These are phyloP conservation scores for Sonneratia caseolaris DNA, from an alignment of 345 rosid species.

Conservation along the genomic window DNA sequence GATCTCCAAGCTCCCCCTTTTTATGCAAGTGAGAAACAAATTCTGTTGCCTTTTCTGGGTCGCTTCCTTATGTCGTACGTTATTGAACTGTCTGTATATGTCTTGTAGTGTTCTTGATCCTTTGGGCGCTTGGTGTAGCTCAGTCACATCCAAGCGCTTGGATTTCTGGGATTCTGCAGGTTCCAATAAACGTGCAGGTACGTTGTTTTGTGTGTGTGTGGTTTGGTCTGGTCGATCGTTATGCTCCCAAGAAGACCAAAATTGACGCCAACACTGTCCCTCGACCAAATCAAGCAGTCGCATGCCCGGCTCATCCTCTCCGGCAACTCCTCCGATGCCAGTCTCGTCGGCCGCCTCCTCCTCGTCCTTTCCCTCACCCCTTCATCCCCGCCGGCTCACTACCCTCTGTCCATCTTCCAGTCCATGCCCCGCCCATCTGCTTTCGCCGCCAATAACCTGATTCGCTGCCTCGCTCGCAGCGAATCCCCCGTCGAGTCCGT, in stretches of 20 bases:
- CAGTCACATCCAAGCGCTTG: too few relatives aligned
- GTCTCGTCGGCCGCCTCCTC: slow-evolving; percentile 16
- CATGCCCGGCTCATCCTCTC: slow-evolving; percentile 21
- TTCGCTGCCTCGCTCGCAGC: slow-evolving; percentile 17
- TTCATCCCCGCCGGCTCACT: slow-evolving; percentile 7
- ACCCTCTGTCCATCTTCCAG: slow-evolving; percentile 10
- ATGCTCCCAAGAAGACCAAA: not conserved
- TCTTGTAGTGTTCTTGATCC: too few relatives aligned
- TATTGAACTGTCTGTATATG: too few relatives aligned
- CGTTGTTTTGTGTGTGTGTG: not conserved
- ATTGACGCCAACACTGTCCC: not conserved
- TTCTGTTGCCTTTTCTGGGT: too few relatives aligned
- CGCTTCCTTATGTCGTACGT: too few relatives aligned
- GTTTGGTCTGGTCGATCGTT: not conserved
- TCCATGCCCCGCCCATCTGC: slow-evolving; percentile 6
- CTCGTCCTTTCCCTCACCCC: slow-evolving; percentile 14
- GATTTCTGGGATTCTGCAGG: too few relatives aligned
- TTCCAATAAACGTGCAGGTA: too few relatives aligned
- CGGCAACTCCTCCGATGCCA: slow-evolving; percentile 5
- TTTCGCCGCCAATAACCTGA: slow-evolving; percentile 23
- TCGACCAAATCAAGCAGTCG: slow-evolving; percentile 14
- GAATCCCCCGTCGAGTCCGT: slow-evolving; percentile 12
- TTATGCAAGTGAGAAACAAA: too few relatives aligned
- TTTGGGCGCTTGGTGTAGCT: too few relatives aligned
- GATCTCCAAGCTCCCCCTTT: too few relatives aligned